Percentiles rank a stretch among this genome's conserved stretches.
Conservation (phyloP, 2,329 filamentous ascomycete species). For the Neospermospora avenae region DNA sequence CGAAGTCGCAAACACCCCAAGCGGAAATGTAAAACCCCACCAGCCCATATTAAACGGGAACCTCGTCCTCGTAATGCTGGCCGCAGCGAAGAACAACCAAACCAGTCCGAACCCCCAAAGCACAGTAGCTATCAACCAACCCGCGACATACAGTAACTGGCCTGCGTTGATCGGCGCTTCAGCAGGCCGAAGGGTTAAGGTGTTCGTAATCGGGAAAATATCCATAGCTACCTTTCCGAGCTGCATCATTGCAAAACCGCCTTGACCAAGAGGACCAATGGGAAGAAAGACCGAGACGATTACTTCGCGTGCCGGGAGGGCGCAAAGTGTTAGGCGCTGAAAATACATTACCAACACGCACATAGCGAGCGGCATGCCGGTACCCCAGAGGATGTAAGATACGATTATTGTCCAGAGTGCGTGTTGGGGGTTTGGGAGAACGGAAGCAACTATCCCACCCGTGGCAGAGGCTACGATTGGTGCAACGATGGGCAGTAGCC, state of each 20-base stretch:
- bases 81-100: conserved; percentile 53
- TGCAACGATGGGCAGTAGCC: conserved; percentile 64
- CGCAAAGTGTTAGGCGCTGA: conserved; percentile 63
- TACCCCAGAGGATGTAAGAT: conserved; percentile 67
- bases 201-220: conserved; percentile 38
- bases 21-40: conserved; percentile 59
- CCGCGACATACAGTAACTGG: conserved; percentile 55
- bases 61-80: conserved; percentile 42
- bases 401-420: conserved; percentile 60
- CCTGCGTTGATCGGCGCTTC: conserved; percentile 43
- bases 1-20: conserved; percentile 52
- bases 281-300: conserved; percentile 67
- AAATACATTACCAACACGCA: conserved; percentile 66
- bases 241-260: conserved; percentile 50
- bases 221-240: conserved; percentile 45
- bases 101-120: conserved; percentile 55
- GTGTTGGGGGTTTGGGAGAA: conserved; percentile 51
- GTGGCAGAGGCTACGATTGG: conserved; percentile 63
- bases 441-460: conserved; percentile 61
- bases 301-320: conserved; percentile 62
- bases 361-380: conserved; percentile 58
- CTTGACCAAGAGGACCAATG: conserved; percentile 64
- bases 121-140: conserved; percentile 49
- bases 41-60: conserved; percentile 62
- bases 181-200: conserved; percentile 30